phyloP scores from a whole-genome alignment of 768 basidiomycete genomes.

The Hericium alpestre region DNA sequence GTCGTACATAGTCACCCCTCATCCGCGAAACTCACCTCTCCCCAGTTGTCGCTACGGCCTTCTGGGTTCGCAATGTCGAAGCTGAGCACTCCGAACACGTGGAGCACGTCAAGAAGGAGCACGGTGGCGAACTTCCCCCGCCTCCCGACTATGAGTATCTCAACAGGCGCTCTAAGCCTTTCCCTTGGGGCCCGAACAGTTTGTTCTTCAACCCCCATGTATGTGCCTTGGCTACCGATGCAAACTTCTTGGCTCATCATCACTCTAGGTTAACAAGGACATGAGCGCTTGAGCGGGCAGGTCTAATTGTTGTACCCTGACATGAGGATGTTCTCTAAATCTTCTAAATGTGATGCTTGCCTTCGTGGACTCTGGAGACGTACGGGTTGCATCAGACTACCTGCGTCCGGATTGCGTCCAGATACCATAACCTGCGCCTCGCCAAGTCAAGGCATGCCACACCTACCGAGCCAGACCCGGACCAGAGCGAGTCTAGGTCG shows the following conservation, averaged over 20 bases:
- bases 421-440: no score
- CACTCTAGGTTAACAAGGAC: slow-evolving; percentile 53
- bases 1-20: not conserved
- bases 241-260: not conserved
- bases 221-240: slow-evolving; percentile 15
- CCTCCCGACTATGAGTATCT: slow-evolving; percentile 66
- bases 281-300: slow-evolving; percentile 34
- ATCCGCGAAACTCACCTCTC: not conserved
- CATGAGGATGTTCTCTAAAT: slow-evolving; percentile 4
- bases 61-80: slow-evolving; percentile 44
- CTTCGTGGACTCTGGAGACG: not conserved
- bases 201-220: slow-evolving; percentile 76
- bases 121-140: slow-evolving; percentile 63
- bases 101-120: slow-evolving; percentile 60
- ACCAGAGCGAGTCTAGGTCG: no score
- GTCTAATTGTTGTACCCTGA: slow-evolving; percentile 12
- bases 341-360: not conserved
- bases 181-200: slow-evolving; percentile 77
- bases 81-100: slow-evolving; percentile 60
- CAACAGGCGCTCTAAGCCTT: slow-evolving; percentile 68
- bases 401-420: no score
- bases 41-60: slow-evolving; percentile 18
- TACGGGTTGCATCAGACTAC: no score
- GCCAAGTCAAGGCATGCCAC: no score
- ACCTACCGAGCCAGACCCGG: no score